Base-by-base conservation (phyloP, 2,329 filamentous ascomycete species). In the Lomentospora prolificans region DNA sequence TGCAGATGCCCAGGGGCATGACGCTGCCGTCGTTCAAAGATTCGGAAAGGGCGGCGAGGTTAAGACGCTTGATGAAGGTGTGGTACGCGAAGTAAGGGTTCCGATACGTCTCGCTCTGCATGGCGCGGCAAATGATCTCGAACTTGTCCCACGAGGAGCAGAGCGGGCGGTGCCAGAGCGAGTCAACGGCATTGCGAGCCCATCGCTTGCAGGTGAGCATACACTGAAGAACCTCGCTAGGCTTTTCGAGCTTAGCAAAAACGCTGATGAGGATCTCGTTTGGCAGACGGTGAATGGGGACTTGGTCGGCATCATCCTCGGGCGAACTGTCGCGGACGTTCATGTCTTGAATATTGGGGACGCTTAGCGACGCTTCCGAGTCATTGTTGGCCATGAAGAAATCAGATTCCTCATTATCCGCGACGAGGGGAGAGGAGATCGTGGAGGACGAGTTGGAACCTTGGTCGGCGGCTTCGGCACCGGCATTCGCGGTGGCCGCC, bases 181-280 rank as follows among this genome's bases (percentile, higher is more conserved):
- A 80, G 60, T 94, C 92, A 62, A 97, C 94, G 53, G 88, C 86
- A 67, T 96, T 96, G 60, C 87, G 79, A 27, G 94, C 88, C 94
- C 94, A 99, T 60, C 86, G 83, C 70, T 90, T 91, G 65, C 86
- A 96, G n/a, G 96, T 91, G 61, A 94, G 77, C 88, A 97, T 91
- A 71, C 89, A 95, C 70, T 85, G 86, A 62, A 90, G 80, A 62
- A 96, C 79, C 65, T 99, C 92, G 48, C 77, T 74, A 2, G 90
- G 80, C 10, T 80, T 82, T 64, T 78, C 85, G 57, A 99, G 81
- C 69, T 90, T 94, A 33, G 88, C 79, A 71, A 99, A 96, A 65
- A 97, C 86, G 70, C 85, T 82, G 65, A 99, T 96, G 67, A 97
- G 84, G 59, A 99, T 87, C 75, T 99, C 94, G 69, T 91, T 92